Base-by-base conservation (phyloP, 495 filamentous ascomycete species). In the Tuber brumale region DNA sequence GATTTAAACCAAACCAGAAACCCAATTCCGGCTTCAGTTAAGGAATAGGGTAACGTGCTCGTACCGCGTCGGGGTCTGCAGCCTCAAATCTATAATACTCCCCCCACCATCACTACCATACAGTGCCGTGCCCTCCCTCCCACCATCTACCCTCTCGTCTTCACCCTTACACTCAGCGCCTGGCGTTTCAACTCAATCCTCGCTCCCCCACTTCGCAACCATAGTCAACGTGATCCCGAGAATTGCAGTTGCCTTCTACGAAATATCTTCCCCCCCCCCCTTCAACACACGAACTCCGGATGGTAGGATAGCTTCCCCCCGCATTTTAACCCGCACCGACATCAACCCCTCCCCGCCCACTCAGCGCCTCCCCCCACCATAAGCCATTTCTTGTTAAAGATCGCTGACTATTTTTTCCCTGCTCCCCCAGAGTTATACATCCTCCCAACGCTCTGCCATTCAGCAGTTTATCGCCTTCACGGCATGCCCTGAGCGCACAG, bases 391-490 rank as follows among this genome's bases (percentile, higher is more conserved):
- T 76, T 31, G 70, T 75, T 19, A 41, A 42, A 48, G 70, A 45
- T 76, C 69, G 27, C 48, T 72, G 69, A 61, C n/a, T 7, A 45
- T 19, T 51, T 39, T 57, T 21, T 21, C 45, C 45, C 57, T 18
- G n/a, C 57, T 31, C 27, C n/a, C 12, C 70, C 43, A 82, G 81
- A 82, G 77, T 71, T 82, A 82, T 73, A 76, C 75, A 43, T 74
- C 81, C 18, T 71, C 78, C 35, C 81, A 83, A 75, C 79, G 76
- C 37, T 75, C 78, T 78, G 81, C 81, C 45, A 77, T 83, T 48
- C 76, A 70, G 81, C 81, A 83, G 81, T 82, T 83, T 73, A 83
- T 80, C 69, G 76, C 81, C 8, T 82, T 82, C 74, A 83, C 81
- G 41, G 70, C 76, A 81, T 83, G 81, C 27, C 71, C 78, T n/a